These are phyloP conservation scores for Colletotrichum sp. DNA, from an alignment of 2,329 filamentous ascomycete genomes.

Conservation along the genomic window DNA sequence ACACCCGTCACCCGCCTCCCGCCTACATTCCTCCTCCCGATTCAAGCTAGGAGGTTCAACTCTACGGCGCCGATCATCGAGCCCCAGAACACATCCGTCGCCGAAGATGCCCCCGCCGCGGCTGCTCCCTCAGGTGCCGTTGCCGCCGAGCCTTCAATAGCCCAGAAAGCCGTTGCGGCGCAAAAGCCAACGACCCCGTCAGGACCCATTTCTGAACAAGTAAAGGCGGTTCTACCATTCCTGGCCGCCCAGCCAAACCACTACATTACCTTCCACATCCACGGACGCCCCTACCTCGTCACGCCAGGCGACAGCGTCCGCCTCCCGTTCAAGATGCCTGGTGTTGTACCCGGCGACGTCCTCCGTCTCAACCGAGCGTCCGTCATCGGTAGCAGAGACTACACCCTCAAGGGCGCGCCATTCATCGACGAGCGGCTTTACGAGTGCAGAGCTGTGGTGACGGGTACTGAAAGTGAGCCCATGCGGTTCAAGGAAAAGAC, in stretches of 20 bases:
- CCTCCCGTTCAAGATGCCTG: slow-evolving; percentile 80
- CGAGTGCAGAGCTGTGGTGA: slow-evolving; percentile 82
- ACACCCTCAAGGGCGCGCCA: slow-evolving; percentile 82
- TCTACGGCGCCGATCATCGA: slow-evolving; percentile 57
- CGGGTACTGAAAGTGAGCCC: slow-evolving; percentile 84
- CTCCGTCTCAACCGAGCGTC: slow-evolving; percentile 87
- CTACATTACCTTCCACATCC: slow-evolving; percentile 82
- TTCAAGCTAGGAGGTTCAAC: slow-evolving; percentile 45
- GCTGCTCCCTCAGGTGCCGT: not conserved
- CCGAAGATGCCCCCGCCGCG: slow-evolving; percentile 19
- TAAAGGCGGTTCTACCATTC: slow-evolving; percentile 69
- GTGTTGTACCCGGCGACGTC: slow-evolving; percentile 79
- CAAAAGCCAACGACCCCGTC: slow-evolving; percentile 26
- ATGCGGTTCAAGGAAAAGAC: slow-evolving; percentile 80
- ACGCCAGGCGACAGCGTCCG: slow-evolving; percentile 77
- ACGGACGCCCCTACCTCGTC: slow-evolving; percentile 80
- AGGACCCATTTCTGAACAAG: slow-evolving; percentile 55
- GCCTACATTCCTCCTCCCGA: slow-evolving; percentile 25
- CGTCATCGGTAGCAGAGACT: slow-evolving; percentile 84
- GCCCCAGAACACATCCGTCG: slow-evolving; percentile 24
- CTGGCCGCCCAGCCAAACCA: slow-evolving; percentile 75
- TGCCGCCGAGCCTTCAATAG: not conserved
- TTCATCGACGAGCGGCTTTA: slow-evolving; percentile 86
- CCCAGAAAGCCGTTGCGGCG: not conserved
- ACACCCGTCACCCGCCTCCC: slow-evolving; percentile 46